phyloP scores from a whole-genome alignment of 208 protist genomes.

The Leishmania tropica region DNA sequence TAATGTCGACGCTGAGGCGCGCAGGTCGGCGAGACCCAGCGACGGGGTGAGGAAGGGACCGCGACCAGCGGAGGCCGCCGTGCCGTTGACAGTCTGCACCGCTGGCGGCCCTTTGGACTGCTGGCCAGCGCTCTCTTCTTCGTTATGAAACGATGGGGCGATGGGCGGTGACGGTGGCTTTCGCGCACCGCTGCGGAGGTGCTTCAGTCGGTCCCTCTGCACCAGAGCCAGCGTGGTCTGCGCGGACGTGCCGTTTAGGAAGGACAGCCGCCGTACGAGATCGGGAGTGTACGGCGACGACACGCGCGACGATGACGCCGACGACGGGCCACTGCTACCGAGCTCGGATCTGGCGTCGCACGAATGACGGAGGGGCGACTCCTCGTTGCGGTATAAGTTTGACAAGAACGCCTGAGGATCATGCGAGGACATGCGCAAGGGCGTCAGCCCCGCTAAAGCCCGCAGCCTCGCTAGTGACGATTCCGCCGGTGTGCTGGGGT shows the following conservation, averaged over 20 bases:
- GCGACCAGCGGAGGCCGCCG: neutral
- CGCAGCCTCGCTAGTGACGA: slow-evolving; percentile 31
- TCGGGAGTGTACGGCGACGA: slow-evolving; percentile 27
- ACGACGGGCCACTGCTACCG: neutral
- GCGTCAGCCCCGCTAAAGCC: slow-evolving; percentile 16
- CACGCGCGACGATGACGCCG: slow-evolving; percentile 6
- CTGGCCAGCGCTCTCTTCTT: slow-evolving; percentile 7
- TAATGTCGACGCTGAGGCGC: neutral
- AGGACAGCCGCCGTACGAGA: slow-evolving; percentile 18
- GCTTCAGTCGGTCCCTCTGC: slow-evolving; percentile 21
- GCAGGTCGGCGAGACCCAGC: neutral
- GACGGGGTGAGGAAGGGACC: neutral
- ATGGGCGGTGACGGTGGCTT: neutral
- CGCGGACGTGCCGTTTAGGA: slow-evolving; percentile 19
- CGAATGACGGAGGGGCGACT: slow-evolving; percentile 11
- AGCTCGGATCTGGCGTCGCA: neutral
- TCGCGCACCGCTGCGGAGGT: neutral
- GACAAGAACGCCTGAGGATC: neutral
- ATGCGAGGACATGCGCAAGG: slow-evolving; percentile 1
- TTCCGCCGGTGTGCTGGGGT: slow-evolving; percentile 1
- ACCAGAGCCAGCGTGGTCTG: slow-evolving; percentile 3
- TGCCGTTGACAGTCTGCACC: neutral
- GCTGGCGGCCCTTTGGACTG: neutral
- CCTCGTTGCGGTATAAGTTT: slow-evolving; percentile 10
- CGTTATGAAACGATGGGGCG: neutral